Evolutionary conservation across 441 rosid genomes (phyloP).

Genomic region (Bocquillonia castaneifolia): DNA sequence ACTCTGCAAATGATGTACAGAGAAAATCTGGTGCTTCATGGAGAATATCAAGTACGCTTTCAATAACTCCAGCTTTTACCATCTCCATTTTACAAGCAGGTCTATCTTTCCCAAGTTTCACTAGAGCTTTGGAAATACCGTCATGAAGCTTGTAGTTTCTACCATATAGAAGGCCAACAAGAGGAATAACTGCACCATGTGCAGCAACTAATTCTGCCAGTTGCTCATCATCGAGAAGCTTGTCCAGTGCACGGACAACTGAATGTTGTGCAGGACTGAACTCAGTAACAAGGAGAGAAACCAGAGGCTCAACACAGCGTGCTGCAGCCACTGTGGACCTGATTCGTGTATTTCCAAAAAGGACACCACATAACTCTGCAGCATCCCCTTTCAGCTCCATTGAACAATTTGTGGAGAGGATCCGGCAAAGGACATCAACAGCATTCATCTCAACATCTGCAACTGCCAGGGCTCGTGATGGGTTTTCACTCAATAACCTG

Average conservation of each 20-base stretch:
- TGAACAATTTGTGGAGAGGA: conserved; percentile 89
- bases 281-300: conserved; percentile 89
- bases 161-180: conserved; percentile 96
- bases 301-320: conserved; percentile 97
- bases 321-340: conserved; percentile 99
- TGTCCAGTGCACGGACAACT: conserved; percentile 90
- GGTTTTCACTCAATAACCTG: conserved; percentile 92
- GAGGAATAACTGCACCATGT: conserved; percentile 98
- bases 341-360: conserved; percentile 87
- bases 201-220: conserved; percentile 99
- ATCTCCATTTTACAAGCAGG: conserved; percentile 97
- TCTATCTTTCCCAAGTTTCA: conserved; percentile 98
- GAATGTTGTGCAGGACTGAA: conserved; percentile 94
- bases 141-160: conserved; percentile 90
- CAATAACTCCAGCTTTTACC: conserved; percentile 98
- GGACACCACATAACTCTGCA: conserved; percentile 96
- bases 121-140: conserved; percentile 94
- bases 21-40: conserved; percentile 97
- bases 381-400: conserved; percentile 99
- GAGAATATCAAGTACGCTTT: conserved; percentile 85
- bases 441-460: conserved; percentile 99
- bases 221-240: conserved; percentile 97
- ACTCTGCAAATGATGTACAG: conserved; percentile 88
- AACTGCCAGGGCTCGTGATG: conserved; percentile 90
- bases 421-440: conserved; percentile 96